Evolutionary conservation across 2,329 filamentous ascomycete genomes (phyloP), one percentile per base, ranked within the genome.

Genomic region (Colletotrichum trifolii): DNA sequence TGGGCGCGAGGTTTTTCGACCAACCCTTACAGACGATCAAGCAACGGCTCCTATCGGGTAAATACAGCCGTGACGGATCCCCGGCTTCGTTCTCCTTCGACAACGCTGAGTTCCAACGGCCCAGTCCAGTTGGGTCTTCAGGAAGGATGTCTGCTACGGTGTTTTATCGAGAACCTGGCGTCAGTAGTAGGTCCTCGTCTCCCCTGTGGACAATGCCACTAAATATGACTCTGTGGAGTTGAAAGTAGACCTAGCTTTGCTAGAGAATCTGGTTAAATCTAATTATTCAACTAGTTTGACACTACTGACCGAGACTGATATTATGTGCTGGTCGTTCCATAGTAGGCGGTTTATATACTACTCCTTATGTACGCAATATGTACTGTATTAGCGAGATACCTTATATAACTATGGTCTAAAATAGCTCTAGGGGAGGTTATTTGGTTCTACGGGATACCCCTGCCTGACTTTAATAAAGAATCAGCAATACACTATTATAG

Each of bases 81-180:
- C 3, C 35, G 8, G 33, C 38, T 12, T 10, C 10, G 35, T 36
- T 13, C 42, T 15, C n/a, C 3, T 6, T 60, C 34, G 8, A 8
- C 33, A 8, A 5, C 33, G 11, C 33, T 6, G 3, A 53, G 40
- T 2, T 6, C 13, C 34, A 38, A 6, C 17, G 42, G 12, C 6
- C n/a, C 15, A 7, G 34, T 43, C 12, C 15, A 54, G 9, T 0
- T 60, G 25, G 57, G 57, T 10, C 11, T 60, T 11, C 57, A 60
- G 33, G 57, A 60, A 1, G 57, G 34, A 6, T 54, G 49, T 6
- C 57, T 60, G 2, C 54, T 60, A 6, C 49, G 49, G 13, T 60
- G 57, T 42, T 60, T 60, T 1, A 54, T 60, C 9, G 49, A 60
- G n/a, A 39, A 60, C 40, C 49, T 60, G 12, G 57, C 57, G 38